phyloP scores from a whole-genome alignment of 768 basidiomycete species.

The Naganishia kalamii region DNA sequence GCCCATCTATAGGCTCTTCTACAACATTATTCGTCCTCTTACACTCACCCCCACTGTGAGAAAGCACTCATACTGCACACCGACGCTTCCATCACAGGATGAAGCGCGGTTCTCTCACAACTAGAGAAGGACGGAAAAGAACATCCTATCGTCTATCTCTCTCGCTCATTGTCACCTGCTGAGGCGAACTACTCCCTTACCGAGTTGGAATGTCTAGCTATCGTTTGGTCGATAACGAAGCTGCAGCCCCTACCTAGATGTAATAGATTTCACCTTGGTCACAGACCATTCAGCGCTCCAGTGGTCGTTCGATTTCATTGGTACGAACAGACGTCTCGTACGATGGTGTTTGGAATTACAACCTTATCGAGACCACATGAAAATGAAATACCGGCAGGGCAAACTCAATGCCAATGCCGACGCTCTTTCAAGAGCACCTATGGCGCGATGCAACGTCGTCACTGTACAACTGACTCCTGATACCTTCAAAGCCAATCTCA shows the following conservation, averaged over 20 bases:
- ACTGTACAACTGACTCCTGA: not conserved
- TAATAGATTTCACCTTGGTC: no score
- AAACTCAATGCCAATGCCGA: conserved; percentile 18
- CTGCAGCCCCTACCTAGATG: no score
- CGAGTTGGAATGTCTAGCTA: conserved; percentile 28
- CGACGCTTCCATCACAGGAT: conserved; percentile 9
- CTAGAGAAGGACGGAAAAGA: not conserved
- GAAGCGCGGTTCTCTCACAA: conserved; percentile 20
- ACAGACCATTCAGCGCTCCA: no score
- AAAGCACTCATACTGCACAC: not conserved
- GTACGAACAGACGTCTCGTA: conserved; percentile 6
- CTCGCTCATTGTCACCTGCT: conserved; percentile 5
- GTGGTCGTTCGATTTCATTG: conserved; percentile 7
- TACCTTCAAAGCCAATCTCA: no score
- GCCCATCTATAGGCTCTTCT: no score
- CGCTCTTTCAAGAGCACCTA: not conserved
- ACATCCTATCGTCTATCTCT: conserved; percentile 10
- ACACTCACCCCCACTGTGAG: conserved; percentile 8
- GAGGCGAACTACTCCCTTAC: conserved; percentile 20
- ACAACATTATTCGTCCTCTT: no score
- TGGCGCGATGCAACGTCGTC: conserved; percentile 1
- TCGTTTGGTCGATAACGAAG: no score
- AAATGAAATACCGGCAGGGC: conserved; percentile 17
- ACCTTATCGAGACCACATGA: not conserved
- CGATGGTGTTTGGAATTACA: conserved; percentile 16